Evolutionary conservation across 805 yeast genomes (phyloP).

Genomic region (Saccharomycopsis sp.): DNA sequence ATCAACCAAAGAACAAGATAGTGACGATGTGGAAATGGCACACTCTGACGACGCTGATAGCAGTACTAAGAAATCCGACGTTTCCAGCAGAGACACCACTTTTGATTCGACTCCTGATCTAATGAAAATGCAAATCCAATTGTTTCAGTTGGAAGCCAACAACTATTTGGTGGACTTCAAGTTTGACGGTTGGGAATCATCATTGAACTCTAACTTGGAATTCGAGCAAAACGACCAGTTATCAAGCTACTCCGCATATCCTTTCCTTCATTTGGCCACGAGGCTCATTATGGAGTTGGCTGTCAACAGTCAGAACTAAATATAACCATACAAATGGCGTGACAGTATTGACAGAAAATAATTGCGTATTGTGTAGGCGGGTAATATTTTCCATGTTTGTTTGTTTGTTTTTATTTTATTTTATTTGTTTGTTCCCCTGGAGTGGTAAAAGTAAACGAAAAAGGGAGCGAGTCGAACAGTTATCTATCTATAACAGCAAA

Average conservation of each 20-base stretch:
- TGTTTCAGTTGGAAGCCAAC: slow-evolving; percentile 92
- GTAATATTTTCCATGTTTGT: too few relatives aligned
- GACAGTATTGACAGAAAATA: too few relatives aligned
- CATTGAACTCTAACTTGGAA: slow-evolving; percentile 21
- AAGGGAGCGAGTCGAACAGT: too few relatives aligned
- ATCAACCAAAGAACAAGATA: too few relatives aligned
- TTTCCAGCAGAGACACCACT: slow-evolving; percentile 8
- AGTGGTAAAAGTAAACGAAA: too few relatives aligned
- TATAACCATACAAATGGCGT: too few relatives aligned
- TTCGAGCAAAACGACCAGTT: slow-evolving; percentile 51
- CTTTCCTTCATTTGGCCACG: slow-evolving; percentile 88
- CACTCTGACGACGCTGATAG: too few relatives aligned
- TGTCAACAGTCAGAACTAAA: slow-evolving; percentile 64
- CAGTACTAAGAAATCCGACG: neutral
- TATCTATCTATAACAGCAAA: too few relatives aligned
- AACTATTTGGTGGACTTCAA: slow-evolving; percentile 94
- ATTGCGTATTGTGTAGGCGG: too few relatives aligned
- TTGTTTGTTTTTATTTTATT: too few relatives aligned
- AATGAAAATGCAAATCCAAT: slow-evolving; percentile 95
- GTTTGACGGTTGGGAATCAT: slow-evolving; percentile 89
- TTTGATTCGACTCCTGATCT: slow-evolving; percentile 49
- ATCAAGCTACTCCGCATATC: slow-evolving; percentile 90
- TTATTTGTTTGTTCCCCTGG: too few relatives aligned
- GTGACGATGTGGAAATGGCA: slow-evolving; percentile 23
- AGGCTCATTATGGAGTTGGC: slow-evolving; percentile 93